These are phyloP conservation scores for Monosporascus sp. DNA, from an alignment of 2,329 filamentous ascomycete species.

Conservation along the genomic window DNA sequence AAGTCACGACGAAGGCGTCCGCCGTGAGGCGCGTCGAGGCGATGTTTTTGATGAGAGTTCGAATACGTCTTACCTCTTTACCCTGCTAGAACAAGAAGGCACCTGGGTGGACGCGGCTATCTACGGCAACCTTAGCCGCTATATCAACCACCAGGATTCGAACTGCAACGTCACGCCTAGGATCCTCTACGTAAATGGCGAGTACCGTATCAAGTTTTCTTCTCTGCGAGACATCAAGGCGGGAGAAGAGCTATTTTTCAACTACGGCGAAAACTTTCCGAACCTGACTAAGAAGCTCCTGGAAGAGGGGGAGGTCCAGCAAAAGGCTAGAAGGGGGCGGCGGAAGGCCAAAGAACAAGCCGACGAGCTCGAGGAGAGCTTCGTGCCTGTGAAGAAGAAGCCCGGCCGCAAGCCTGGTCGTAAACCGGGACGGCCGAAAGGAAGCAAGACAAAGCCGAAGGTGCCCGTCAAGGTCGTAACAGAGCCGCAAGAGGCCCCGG, in stretches of 20 bases:
- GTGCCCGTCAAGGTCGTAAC: conserved; percentile 22
- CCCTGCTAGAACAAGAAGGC: conserved; percentile 53
- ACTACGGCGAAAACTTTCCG: conserved; percentile 68
- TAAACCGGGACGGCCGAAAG: conserved; percentile 13
- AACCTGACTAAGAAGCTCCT: conserved; percentile 52
- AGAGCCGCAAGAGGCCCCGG: conserved; percentile 21
- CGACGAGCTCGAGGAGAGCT: conserved; percentile 10
- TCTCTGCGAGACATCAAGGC: conserved; percentile 61
- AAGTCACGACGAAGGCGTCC: conserved; percentile 62
- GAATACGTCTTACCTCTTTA: conserved; percentile 61
- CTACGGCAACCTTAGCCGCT: conserved; percentile 75
- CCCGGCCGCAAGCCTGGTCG: conserved; percentile 22
- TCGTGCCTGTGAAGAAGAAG: conserved; percentile 17
- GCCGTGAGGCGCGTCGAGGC: conserved; percentile 57
- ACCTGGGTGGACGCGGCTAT: conserved; percentile 70
- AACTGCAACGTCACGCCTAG: conserved; percentile 59
- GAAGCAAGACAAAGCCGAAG: conserved; percentile 17
- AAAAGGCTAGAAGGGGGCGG: conserved; percentile 15
- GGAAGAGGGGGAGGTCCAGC: conserved; percentile 35
- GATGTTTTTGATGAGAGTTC: conserved; percentile 58
- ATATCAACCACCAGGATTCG: conserved; percentile 69
- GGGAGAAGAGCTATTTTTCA: conserved; percentile 76
- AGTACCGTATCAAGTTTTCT: conserved; percentile 70
- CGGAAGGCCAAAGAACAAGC: conserved; percentile 24
- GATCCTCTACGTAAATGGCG: conserved; percentile 68